Conservation (phyloP, 2,329 filamentous ascomycete species). For the Pseudogymnoascus verrucosus region DNA sequence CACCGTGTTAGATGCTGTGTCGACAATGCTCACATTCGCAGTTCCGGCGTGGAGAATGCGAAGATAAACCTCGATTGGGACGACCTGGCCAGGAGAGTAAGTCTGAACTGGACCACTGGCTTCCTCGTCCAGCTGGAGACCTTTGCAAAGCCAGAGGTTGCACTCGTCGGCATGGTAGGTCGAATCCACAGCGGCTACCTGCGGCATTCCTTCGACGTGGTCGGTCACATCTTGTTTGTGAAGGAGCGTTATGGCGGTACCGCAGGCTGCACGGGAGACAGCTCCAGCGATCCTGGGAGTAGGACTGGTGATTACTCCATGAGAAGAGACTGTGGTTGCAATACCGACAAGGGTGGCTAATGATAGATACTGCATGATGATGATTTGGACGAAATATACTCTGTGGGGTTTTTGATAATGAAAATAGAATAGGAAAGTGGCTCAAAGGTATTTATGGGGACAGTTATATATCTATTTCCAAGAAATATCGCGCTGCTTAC, state of each 20-base stretch:
- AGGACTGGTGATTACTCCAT: constrained; percentile 38
- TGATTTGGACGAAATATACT: background rate
- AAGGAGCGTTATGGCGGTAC: constrained; percentile 33
- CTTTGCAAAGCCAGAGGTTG: constrained; percentile 41
- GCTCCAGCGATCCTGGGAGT: constrained; percentile 34
- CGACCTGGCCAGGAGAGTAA: constrained; percentile 35
- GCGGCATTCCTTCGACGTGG: constrained; percentile 30
- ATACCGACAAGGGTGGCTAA: constrained; percentile 9
- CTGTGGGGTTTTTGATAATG: background rate
- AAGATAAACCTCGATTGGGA: constrained; percentile 35
- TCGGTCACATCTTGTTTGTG: constrained; percentile 22
- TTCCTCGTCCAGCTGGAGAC: constrained; percentile 39
- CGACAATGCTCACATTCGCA: constrained; percentile 48
- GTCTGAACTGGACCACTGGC: constrained; percentile 32
- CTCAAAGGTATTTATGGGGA: background rate
- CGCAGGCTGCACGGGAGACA: constrained; percentile 38
- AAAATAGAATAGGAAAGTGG: background rate
- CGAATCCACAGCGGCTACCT: constrained; percentile 30
- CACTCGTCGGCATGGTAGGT: constrained; percentile 21
- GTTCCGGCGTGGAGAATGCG: constrained; percentile 44
- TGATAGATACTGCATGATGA: background rate
- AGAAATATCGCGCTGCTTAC: background rate
- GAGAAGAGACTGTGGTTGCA: constrained; percentile 31
- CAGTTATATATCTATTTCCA: background rate
- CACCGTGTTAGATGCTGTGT: constrained; percentile 39